Evolutionary conservation across 2,329 filamentous ascomycete species (phyloP), one percentile per base, ranked within the genome.

Genomic region (Xylariaceae sp.): DNA sequence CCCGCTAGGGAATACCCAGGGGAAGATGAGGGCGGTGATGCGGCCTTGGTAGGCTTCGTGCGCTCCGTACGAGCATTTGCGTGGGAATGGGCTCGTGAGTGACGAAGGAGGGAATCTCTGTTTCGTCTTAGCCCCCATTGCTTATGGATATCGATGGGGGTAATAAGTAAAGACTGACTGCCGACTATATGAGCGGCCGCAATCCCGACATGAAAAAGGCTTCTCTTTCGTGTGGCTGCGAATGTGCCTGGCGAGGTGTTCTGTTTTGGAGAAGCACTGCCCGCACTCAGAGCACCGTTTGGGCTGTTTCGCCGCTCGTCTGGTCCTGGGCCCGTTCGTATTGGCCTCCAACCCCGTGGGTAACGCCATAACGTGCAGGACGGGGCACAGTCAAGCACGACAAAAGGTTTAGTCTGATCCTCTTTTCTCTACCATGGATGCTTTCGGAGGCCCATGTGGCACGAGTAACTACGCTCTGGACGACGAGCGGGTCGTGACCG

Each of bases 221-320:
- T 45, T 45, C 29, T 45, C 43, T 16, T 42, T 45, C 9, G 43
- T 45, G 34, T 45, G 43, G 17, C 43, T 45, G 9, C 43, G 39
- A 39, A 45, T 42, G 29, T 45, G 43, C 26, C 43, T 38, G 39
- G 43, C 43, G 15, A 45, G 17, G 31, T 45, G 43, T 13, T 45
- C 43, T 19, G 43, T 45, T 33, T 45, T 45, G 39, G 43, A 39
- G 39, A 45, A 45, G 19, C 43, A 45, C 24, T 42, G 35, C 36
- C 43, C 43, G 36, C 43, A 45, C 19, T 45, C 43, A 9, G 43
- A 38, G 12, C 43, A 45, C 29, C 29, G 31, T 36, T 45, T 45
- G 17, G 39, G 43, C n/a, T 45, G 43, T 30, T 45, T 45, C 15
- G 36, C 24, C 14, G 36, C 16, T 28, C 43, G 43, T 31, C 36